Evolutionary conservation across 2,329 filamentous ascomycete species (phyloP).

Genomic region (Colletotrichum sp.): DNA sequence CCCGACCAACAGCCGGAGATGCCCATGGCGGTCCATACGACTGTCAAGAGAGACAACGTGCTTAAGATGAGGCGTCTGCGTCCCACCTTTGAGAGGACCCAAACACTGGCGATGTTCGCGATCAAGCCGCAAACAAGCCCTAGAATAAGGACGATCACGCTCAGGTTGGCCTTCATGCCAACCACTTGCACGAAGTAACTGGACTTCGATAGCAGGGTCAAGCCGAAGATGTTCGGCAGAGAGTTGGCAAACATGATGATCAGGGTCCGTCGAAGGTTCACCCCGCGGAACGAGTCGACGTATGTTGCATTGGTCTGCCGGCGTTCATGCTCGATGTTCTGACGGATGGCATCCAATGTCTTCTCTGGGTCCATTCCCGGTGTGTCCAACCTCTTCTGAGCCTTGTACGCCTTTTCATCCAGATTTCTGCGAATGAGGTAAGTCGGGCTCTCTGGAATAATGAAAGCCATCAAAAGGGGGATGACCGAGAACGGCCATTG

Average conservation of each 20-base stretch:
- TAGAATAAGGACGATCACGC: slow-evolving; percentile 48
- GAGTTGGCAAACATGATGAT: slow-evolving; percentile 47
- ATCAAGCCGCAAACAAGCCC: slow-evolving; percentile 50
- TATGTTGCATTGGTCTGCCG: slow-evolving; percentile 38
- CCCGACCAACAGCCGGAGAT: slow-evolving; percentile 49
- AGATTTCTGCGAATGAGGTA: slow-evolving; percentile 49
- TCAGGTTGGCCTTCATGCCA: slow-evolving; percentile 33
- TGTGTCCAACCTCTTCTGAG: slow-evolving; percentile 55
- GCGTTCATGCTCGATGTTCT: slow-evolving; percentile 49
- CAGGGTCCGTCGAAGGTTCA: slow-evolving; percentile 45
- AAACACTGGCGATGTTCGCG: slow-evolving; percentile 48
- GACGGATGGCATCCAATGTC: slow-evolving; percentile 48
- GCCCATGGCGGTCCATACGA: slow-evolving; percentile 51
- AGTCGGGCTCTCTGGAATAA: slow-evolving; percentile 57
- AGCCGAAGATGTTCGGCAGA: slow-evolving; percentile 49
- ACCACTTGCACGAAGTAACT: slow-evolving; percentile 45
- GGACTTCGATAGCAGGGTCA: slow-evolving; percentile 46
- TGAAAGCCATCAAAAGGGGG: slow-evolving; percentile 44
- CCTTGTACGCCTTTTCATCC: slow-evolving; percentile 43
- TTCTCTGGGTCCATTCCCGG: slow-evolving; percentile 39
- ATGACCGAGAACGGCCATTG: slow-evolving; percentile 50
- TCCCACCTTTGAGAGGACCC: slow-evolving; percentile 44
- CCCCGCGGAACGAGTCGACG: slow-evolving; percentile 46
- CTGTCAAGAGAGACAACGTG: slow-evolving; percentile 34
- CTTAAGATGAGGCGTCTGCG: slow-evolving; percentile 42